These are phyloP conservation scores for Warburgia ugandensis DNA, from an alignment of 164 flowering plant genomes.

Conservation along the genomic window DNA sequence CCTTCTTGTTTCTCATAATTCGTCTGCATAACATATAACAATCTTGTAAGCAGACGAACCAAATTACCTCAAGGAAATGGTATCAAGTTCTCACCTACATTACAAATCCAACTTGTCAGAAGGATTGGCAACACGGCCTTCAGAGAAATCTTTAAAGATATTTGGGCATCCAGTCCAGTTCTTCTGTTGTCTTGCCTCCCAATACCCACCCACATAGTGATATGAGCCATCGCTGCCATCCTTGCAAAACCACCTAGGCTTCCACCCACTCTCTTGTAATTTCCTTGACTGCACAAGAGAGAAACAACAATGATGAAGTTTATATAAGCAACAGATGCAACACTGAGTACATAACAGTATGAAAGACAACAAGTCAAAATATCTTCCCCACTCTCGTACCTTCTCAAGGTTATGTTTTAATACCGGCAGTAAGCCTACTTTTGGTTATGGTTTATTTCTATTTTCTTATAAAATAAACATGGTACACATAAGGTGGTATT, in stretches of 20 bases:
- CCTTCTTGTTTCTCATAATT: too few species aligned
- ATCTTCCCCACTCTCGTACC: too few species aligned
- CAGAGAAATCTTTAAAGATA: constrained; percentile 60
- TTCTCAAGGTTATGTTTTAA: too few species aligned
- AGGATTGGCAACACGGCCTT: constrained; percentile 21
- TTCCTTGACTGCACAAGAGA: constrained; percentile 55
- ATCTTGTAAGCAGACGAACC: background rate
- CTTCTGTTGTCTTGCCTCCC: constrained; percentile 73
- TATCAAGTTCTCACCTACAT: constrained; percentile 35
- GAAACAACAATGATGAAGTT: too few species aligned
- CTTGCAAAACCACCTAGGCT: constrained; percentile 69
- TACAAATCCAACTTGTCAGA: constrained; percentile 15
- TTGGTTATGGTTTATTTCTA: too few species aligned
- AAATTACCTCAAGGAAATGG: too few species aligned
- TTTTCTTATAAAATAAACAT: too few species aligned
- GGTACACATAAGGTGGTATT: too few species aligned
- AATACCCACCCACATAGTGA: constrained; percentile 70
- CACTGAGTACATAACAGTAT: too few species aligned
- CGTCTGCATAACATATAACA: constrained; percentile 7
- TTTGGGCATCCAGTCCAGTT: constrained; percentile 71
- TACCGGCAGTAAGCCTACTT: too few species aligned
- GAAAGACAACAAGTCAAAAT: too few species aligned
- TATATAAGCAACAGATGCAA: too few species aligned
- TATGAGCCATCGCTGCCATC: constrained; percentile 53
- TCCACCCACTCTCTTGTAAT: constrained; percentile 91